Evolutionary conservation across 768 basidiomycete genomes (phyloP), one percentile per base, ranked within the genome.

Genomic region (Podaxis sp.): DNA sequence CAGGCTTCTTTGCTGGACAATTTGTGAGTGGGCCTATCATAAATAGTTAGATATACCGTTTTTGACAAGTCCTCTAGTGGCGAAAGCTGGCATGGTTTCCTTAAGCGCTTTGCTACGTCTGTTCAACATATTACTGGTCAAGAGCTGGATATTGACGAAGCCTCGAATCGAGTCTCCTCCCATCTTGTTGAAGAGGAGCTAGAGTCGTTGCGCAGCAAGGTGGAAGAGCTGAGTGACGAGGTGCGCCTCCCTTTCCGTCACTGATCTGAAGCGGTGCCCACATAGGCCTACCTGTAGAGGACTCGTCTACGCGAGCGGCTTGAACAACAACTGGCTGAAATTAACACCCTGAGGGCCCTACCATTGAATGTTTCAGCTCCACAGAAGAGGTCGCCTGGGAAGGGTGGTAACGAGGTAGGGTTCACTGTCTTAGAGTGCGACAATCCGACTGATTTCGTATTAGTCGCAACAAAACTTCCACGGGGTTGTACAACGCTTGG

Each of bases 401-500:
- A 82, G 70, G 71, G 75, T 23, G 85, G 81, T 27, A 72, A 76
- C 21, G 90, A 90, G 77, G 89, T 83, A 66, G 53, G 75, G 62
- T 27, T 13, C n/a, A 51, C n/a, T 55, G 42, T 18, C 32, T n/a
- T 16, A n/a, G 18, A 2, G 21, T 25, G 47, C 11, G 18, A 13
- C 13, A 4, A 23, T 23, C n/a, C 13, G 23, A 21, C 11, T 23
- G 9, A 48, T 23, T 48, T 11, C 23, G 5, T 9, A 11, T 2
- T 18, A 51, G 50, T 32, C 57, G 5, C 57, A 59, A 27, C 73
- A 89, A 82, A 86, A 82, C 63, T 80, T 89, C 59, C 82, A 85
- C 63, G 91, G 90, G 1, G 68, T 95, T 18, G 84, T 93, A 7
- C 91, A 93, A 67, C 85, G 91, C 9, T 77, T 95, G 14, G 83